Conservation (phyloP, 441 rosid genomes). For the Aquilaria agallochum region DNA sequence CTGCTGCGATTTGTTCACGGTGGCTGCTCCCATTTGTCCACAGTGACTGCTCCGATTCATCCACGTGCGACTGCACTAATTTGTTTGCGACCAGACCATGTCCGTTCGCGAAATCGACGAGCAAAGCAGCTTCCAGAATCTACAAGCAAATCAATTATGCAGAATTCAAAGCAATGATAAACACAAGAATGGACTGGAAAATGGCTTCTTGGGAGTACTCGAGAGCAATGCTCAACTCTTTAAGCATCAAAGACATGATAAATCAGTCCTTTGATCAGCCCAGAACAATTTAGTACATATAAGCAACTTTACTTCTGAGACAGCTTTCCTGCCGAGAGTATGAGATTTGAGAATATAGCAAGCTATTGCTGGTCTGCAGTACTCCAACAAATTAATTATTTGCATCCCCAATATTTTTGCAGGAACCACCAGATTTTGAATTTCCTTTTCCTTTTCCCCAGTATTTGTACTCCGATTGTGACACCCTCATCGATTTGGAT, state of each 20-base stretch:
- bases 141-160: slow-evolving; percentile 64
- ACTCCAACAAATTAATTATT: slow-evolving; percentile 22
- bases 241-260: slow-evolving; percentile 46
- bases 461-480: too few relatives aligned
- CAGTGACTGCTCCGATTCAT: too few relatives aligned
- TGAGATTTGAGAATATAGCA: background rate
- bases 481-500: too few relatives aligned
- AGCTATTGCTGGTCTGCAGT: background rate
- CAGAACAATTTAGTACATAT: too few relatives aligned
- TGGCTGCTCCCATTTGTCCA: too few relatives aligned
- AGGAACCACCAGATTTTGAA: slow-evolving; percentile 42
- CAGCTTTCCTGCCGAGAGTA: background rate
- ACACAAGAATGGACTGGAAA: slow-evolving; percentile 79
- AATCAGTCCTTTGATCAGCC: too few relatives aligned
- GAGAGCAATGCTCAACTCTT: slow-evolving; percentile 70
- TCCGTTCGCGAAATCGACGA: slow-evolving; percentile 35
- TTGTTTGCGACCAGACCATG: background rate
- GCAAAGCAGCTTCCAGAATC: too few relatives aligned
- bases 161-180: slow-evolving; percentile 92
- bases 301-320: background rate
- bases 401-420: slow-evolving; percentile 32
- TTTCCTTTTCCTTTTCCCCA: slow-evolving; percentile 43
- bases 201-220: slow-evolving; percentile 96
- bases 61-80: too few relatives aligned
- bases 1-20: too few relatives aligned